Base-by-base conservation (phyloP, 2,329 filamentous ascomycete genomes). In the Phialemoniopsis sp. region DNA sequence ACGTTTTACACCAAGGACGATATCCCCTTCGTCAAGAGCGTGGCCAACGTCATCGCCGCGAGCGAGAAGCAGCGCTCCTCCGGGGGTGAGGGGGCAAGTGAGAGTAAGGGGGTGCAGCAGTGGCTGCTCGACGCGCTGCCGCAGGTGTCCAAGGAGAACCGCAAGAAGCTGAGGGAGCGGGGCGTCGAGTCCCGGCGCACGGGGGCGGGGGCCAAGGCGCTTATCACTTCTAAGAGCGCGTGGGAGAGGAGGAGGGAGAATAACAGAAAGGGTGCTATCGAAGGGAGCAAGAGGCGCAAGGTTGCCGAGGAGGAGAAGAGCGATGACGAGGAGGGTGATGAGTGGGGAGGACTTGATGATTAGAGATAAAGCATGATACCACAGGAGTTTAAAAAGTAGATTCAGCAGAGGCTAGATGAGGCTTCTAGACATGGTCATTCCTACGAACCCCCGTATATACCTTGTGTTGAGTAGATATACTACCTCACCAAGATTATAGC, bases 1-100 rank as follows among this genome's bases (percentile, higher is more conserved):
- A 98, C 93, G 0, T 85, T 95, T 43, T 98, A 95, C 63, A 97
- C 91, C 0, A 89, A 93, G 59, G 93, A 96, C 45, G 93, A 98
- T 55, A 85, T 97, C 4, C 85, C 87, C 0, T 89, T 76, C 41
- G 80, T 98, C 41, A 95, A 91, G 67, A 87, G 82, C 46, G 87
- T 98, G 19, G 93, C 90, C 28, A 96, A 96, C 54, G 87, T 97
- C 28, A 95, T 98, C 47, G 79, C 86, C 0, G 78, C 80, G 16
- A 89, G 85, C 48, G 87, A 96, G 63, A 86, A 81, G 60, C 76
- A 89, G 53, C n/a, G 5, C 10, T 17, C 8, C 15, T 32, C 28
- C 9, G 15, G 10, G 3, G 32, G 21, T 8, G 37, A 31, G 26
- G 5, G 34, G 15, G 36, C 9, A 67, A 51, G 61, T 56, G 14